These are phyloP conservation scores for Cicer cuneatum DNA, from an alignment of 306 rosid species.

Conservation along the genomic window DNA sequence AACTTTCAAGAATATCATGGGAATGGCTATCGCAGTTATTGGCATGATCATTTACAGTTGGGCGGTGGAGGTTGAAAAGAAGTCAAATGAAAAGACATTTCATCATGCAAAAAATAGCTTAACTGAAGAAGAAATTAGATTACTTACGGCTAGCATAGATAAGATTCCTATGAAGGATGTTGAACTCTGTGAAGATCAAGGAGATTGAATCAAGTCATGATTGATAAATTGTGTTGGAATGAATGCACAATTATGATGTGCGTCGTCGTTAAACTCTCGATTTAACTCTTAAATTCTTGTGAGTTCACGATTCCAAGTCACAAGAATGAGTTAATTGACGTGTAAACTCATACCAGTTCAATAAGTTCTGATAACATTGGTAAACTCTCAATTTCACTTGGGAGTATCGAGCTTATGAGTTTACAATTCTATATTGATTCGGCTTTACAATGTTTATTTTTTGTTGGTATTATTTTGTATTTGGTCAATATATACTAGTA, in stretches of 20 bases:
- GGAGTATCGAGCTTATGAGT: no score
- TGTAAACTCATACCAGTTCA: no score
- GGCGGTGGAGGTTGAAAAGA: slow-evolving; percentile 85
- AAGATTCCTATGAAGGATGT: slow-evolving; percentile 8
- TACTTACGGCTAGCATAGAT: slow-evolving; percentile 30
- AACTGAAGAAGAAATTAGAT: slow-evolving; percentile 86
- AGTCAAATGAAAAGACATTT: slow-evolving; percentile 52
- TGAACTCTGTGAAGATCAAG: not conserved
- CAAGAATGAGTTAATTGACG: no score
- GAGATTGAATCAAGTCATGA: not conserved
- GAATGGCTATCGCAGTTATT: slow-evolving; percentile 79
- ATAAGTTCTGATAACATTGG: no score
- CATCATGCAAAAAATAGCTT: slow-evolving; percentile 68
- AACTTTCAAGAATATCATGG: slow-evolving; percentile 81
- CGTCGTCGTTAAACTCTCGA: not conserved
- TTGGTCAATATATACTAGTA: no score
- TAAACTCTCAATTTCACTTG: no score
- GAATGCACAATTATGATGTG: not conserved
- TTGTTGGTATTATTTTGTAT: no score
- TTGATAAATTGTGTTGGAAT: not conserved
- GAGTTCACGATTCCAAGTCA: no score
- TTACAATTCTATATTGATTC: no score
- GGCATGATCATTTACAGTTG: slow-evolving; percentile 96
- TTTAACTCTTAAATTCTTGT: no score
- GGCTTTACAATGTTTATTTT: no score